Evolutionary conservation across 2,329 filamentous ascomycete species (phyloP).

Genomic region (Pleoardoris graminearum): DNA sequence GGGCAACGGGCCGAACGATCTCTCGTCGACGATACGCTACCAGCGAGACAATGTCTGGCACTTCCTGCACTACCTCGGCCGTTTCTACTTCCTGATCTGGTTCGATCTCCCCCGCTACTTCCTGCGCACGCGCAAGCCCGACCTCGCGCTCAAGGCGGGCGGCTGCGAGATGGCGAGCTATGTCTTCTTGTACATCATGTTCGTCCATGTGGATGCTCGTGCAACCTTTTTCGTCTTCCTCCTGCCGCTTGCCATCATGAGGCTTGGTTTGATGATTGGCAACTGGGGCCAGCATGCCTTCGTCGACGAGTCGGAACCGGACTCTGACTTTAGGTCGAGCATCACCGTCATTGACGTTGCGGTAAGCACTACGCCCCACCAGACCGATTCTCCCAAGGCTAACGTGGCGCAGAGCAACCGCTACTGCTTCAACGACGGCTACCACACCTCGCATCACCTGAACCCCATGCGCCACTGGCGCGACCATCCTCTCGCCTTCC

Average conservation of each 20-base stretch:
- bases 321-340: conserved; percentile 77
- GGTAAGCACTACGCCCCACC: conserved; percentile 52
- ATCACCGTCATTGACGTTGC: conserved; percentile 79
- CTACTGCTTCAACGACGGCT: conserved; percentile 81
- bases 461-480: conserved; percentile 81
- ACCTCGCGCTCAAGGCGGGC: conserved; percentile 58
- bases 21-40: conserved; percentile 76
- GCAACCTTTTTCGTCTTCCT: conserved; percentile 68
- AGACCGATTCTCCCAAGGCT: background rate
- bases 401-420: conserved; percentile 66
- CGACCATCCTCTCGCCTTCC: conserved; percentile 74
- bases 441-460: conserved; percentile 79
- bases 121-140: conserved; percentile 61
- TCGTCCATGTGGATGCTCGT: conserved; percentile 51
- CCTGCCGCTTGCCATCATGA: conserved; percentile 67
- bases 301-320: conserved; percentile 73
- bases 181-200: conserved; percentile 55
- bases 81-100: conserved; percentile 76
- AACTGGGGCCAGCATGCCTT: conserved; percentile 87
- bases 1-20: conserved; percentile 75
- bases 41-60: conserved; percentile 69
- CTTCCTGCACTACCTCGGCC: conserved; percentile 72
- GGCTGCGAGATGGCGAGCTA: conserved; percentile 64
- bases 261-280: conserved; percentile 75
- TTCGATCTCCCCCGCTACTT: conserved; percentile 77